Percentiles rank a stretch among this genome's conserved stretches.
Conservation (phyloP, 2,329 filamentous ascomycete species). For the Aureobasidium uvarum region DNA sequence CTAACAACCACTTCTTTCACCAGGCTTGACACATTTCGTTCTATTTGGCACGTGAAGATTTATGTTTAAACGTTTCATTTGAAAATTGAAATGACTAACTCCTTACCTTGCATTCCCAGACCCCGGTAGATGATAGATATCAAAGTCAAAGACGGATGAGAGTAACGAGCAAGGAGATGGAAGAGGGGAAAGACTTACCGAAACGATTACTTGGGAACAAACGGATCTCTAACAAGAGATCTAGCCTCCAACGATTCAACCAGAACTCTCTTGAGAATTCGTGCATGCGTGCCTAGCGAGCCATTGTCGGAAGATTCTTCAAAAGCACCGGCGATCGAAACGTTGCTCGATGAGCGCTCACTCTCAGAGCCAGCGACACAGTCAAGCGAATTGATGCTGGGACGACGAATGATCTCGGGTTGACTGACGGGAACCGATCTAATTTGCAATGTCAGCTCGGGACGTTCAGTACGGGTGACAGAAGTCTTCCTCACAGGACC, state of each 20-base stretch:
- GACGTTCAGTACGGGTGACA: neutral
- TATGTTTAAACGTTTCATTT: neutral
- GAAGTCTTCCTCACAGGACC: neutral
- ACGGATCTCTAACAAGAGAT: conserved; percentile 7
- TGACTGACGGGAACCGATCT: neutral
- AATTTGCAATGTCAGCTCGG: neutral
- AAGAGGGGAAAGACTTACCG: neutral
- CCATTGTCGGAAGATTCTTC: neutral
- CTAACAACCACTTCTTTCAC: neutral
- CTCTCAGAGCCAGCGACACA: neutral
- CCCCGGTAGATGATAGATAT: neutral
- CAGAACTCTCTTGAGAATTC: neutral
- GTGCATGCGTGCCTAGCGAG: neutral
- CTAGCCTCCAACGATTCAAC: neutral
- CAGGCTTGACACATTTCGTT: neutral
- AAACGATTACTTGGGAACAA: neutral
- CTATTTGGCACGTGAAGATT: neutral
- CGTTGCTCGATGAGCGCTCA: neutral
- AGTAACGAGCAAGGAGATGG: neutral
- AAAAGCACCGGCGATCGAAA: neutral
- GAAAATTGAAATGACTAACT: neutral
- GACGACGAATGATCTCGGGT: neutral
- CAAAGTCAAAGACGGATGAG: no score
- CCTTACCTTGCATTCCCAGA: neutral
- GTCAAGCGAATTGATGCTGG: neutral